Percentiles rank a stretch among this genome's conserved stretches.
phyloP scores from a whole-genome alignment of 1,284 basidiomycete species.

The Papiliotrema fonsecae region DNA sequence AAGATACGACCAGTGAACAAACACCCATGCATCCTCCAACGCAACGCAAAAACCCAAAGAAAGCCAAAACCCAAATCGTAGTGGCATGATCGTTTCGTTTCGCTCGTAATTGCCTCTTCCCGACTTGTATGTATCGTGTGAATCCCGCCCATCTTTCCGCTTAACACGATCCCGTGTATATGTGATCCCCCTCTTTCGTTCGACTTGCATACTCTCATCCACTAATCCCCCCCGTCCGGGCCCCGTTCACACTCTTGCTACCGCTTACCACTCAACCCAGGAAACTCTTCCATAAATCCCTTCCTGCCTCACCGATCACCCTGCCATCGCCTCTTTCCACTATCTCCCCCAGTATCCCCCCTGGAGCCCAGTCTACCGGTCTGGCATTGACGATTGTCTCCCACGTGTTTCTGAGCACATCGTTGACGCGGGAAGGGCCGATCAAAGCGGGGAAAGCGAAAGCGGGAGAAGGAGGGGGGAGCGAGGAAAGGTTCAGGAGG shows the following conservation, averaged over 20 bases:
- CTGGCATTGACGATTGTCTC: conserved; percentile 31
- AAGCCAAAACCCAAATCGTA: no score
- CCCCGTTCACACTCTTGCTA: background rate
- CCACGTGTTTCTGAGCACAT: conserved; percentile 32
- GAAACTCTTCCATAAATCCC: conserved; percentile 12
- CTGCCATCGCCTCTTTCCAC: conserved; percentile 18
- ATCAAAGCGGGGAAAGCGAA: conserved; percentile 32
- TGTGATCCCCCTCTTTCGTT: background rate
- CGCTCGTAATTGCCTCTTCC: no score
- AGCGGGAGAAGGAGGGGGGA: conserved; percentile 18
- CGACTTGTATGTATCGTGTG: no score
- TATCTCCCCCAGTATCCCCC: conserved; percentile 21
- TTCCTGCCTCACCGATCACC: conserved; percentile 10
- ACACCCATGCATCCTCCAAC: no score
- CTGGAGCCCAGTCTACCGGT: conserved; percentile 17
- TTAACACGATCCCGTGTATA: no score
- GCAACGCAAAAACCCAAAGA: no score
- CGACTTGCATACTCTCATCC: background rate
- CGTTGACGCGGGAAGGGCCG: conserved; percentile 25
- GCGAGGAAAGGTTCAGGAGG: conserved; percentile 26
- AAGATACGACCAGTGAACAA: no score
- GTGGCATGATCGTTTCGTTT: no score
- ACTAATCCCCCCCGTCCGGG: background rate
- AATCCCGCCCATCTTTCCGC: no score
- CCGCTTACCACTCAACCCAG: conserved; percentile 7